These are phyloP conservation scores for Brassica cretica DNA, from an alignment of 345 rosid species.

Conservation along the genomic window DNA sequence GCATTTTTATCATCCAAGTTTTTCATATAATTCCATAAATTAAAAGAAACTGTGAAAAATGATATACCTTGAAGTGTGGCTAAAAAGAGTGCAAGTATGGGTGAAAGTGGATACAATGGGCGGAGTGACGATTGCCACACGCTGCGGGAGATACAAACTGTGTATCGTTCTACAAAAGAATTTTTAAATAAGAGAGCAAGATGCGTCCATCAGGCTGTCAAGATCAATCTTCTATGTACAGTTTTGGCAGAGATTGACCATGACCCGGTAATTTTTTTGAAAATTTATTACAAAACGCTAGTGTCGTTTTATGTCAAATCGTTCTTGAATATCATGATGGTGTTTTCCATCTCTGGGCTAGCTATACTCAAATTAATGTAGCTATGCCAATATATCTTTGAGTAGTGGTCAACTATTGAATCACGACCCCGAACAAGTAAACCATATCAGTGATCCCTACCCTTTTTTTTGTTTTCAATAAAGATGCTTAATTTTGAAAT, in stretches of 20 bases:
- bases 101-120: conserved; percentile 16
- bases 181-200: not conserved
- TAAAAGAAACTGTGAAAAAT: not conserved
- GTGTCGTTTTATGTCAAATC: conserved; percentile 36
- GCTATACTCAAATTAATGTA: conserved; percentile 10
- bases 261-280: not conserved
- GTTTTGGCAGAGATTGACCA: conserved; percentile 29
- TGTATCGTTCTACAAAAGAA: not conserved
- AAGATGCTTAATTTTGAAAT: not conserved
- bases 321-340: conserved; percentile 22
- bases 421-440: not conserved
- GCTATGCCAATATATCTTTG: conserved; percentile 3
- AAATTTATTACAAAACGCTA: not conserved
- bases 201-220: conserved; percentile 40
- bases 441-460: not conserved
- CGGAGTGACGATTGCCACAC: conserved; percentile 3
- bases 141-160: conserved; percentile 24
- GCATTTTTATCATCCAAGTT: not conserved
- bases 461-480: not conserved
- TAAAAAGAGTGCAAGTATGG: conserved; percentile 9
- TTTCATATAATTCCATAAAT: not conserved
- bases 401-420: conserved; percentile 27
- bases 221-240: conserved; percentile 38
- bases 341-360: conserved; percentile 14
- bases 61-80: conserved; percentile 1